Percentiles rank a stretch among this genome's conserved stretches.
These are phyloP conservation scores for Candida quercuum DNA, from an alignment of 805 yeast genomes.

Conservation along the genomic window DNA sequence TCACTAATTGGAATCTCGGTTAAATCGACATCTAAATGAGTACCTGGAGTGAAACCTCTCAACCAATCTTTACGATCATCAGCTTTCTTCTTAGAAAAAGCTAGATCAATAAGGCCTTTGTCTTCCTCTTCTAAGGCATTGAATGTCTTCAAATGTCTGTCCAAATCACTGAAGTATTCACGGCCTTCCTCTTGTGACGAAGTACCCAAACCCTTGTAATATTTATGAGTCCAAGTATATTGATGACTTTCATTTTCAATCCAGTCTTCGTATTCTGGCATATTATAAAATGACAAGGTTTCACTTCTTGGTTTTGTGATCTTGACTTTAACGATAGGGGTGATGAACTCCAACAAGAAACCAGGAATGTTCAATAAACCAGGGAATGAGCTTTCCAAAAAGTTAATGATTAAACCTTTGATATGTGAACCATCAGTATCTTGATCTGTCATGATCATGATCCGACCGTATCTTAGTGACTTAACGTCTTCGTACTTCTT, in stretches of 20 bases:
- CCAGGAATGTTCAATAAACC: conserved; percentile 89
- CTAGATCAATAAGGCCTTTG: conserved; percentile 74
- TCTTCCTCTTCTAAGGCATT: conserved; percentile 79
- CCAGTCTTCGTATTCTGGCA: conserved; percentile 97
- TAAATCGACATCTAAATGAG: conserved; percentile 77
- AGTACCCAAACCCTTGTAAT: conserved; percentile 98
- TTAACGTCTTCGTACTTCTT: conserved; percentile 71
- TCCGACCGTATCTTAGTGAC: conserved; percentile 86
- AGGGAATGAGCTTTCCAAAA: conserved; percentile 89
- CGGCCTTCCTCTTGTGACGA: conserved; percentile 78
- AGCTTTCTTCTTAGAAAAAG: conserved; percentile 91
- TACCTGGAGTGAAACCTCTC: conserved; percentile 85
- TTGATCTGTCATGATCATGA: conserved; percentile 99
- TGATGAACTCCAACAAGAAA: conserved; percentile 86
- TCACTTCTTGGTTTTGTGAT: conserved; percentile 56
- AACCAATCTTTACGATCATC: conserved; percentile 98
- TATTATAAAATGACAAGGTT: conserved; percentile 74
- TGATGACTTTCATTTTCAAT: conserved; percentile 72
- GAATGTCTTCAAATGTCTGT: conserved; percentile 79
- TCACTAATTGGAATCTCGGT: conserved; percentile 83
- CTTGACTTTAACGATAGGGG: conserved; percentile 92
- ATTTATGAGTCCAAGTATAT: conserved; percentile 86
- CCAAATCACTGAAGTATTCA: conserved; percentile 82
- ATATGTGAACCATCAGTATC: conserved; percentile 99
- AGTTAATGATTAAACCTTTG: conserved; percentile 91